A percentile compares a stretch with the other conserved stretches of the same genome.
phyloP scores from a whole-genome alignment of 2,329 filamentous ascomycete species.

The Ascochyta rabiei region DNA sequence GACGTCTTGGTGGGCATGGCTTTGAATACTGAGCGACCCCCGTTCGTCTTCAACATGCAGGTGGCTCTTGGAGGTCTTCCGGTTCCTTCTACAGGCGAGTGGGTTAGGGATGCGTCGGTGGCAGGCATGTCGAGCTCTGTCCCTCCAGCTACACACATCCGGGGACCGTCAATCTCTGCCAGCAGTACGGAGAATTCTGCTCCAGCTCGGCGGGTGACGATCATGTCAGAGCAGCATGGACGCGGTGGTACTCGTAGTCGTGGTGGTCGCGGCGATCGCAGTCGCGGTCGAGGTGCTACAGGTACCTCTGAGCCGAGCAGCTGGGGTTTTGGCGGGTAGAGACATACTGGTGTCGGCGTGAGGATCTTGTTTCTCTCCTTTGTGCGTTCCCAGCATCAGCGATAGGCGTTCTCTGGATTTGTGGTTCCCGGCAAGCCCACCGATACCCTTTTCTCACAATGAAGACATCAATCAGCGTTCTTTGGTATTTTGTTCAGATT shows the following conservation, averaged over 20 bases:
- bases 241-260: neutral
- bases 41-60: neutral
- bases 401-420: neutral
- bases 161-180: too few relatives aligned
- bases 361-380: neutral
- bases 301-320: neutral
- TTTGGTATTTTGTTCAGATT: too few relatives aligned
- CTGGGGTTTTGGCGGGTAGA: neutral
- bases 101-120: neutral
- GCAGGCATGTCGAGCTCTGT: neutral
- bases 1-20: neutral
- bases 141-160: too few relatives aligned
- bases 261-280: neutral
- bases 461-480: neutral
- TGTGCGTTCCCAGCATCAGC: neutral
- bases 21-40: neutral
- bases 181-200: too few relatives aligned
- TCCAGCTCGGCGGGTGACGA: neutral
- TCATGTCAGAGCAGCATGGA: neutral
- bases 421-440: too few relatives aligned
- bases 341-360: neutral
- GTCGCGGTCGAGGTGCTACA: neutral
- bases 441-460: too few relatives aligned
- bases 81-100: neutral
- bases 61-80: neutral